Evolutionary conservation across 2,329 filamentous ascomycete genomes (phyloP), one percentile per base, ranked within the genome.

Genomic region (Furcasterigmium sp.): DNA sequence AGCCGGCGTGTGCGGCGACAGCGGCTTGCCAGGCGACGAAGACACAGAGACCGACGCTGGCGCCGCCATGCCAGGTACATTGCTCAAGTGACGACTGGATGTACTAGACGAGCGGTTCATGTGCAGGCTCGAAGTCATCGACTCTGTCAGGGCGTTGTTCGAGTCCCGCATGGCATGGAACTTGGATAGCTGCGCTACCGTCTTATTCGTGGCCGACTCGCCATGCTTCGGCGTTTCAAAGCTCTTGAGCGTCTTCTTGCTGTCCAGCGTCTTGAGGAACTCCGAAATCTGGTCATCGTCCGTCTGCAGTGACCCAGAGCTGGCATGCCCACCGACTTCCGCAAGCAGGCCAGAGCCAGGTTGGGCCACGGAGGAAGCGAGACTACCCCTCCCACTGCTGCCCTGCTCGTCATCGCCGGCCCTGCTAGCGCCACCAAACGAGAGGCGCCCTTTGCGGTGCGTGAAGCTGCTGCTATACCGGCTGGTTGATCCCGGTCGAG

Each of bases 391-490:
- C n/a, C 85, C 86, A 57, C 91, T 96, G 63, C 85, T 89, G 28
- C 71, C 72, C 56, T 87, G 84, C 53, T 90, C 86, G 48, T 90
- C 85, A 41, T 88, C 85, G 1, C 63, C 68, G 2, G 70, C 72
- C 49, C 76, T 83, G 56, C 84, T 87, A 17, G 79, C 75, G 17
- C 85, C 85, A 25, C 86, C 84, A 44, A 85, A 85, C 0, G 90
- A 94, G 19, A 84, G 80, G 36, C 90, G 80, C 21, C 80, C 84
- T 43, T 87, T 81, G 37, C 93, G 81, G 59, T 95, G 89, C 7
- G 85, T 87, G 56, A 98, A 98, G 57, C 91, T 95, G 63, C 91
- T 97, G 62, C 89, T 95, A 60, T 94, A 97, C 37, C 87, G 82
- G 47, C 82, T 84, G n/a, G 87, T 82, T 0, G 85, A 81, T 8